phyloP scores from a whole-genome alignment of 1,284 basidiomycete genomes.

The Meira miltonrushii region DNA sequence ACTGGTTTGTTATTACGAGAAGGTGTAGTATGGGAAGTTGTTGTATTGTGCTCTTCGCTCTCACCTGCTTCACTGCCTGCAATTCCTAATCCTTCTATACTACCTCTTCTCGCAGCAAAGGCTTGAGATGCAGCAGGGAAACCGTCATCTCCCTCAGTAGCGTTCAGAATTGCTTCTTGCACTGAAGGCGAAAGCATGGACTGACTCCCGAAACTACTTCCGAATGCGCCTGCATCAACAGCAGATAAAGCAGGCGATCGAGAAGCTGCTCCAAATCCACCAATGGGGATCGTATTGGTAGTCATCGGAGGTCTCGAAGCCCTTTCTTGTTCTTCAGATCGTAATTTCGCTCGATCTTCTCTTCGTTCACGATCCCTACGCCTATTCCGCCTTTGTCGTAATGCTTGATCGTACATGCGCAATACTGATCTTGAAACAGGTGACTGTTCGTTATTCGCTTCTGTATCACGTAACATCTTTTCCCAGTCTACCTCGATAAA shows the following conservation, averaged over 20 bases:
- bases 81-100: not conserved
- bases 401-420: conserved; percentile 39
- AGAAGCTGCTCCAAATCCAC: not conserved
- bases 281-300: not conserved
- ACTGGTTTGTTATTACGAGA: conserved; percentile 9
- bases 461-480: conserved; percentile 19
- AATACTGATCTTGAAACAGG: conserved; percentile 20
- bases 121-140: conserved; percentile 23
- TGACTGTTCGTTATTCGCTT: conserved; percentile 4
- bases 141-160: conserved; percentile 40
- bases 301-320: conserved; percentile 17
- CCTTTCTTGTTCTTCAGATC: conserved; percentile 40
- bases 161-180: conserved; percentile 42
- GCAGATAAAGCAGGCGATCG: conserved; percentile 5
- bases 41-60: not conserved
- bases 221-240: not conserved
- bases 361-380: conserved; percentile 35
- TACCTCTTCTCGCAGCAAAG: too few species aligned
- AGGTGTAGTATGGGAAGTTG: not conserved
- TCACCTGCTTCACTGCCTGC: not conserved
- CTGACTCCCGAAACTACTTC: conserved; percentile 21
- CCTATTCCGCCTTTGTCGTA: conserved; percentile 33
- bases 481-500: conserved; percentile 78
- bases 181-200: conserved; percentile 29
- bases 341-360: conserved; percentile 42